Evolutionary conservation across 495 filamentous ascomycete species (phyloP), one percentile per base, ranked within the genome.

Genomic region (Platismatia glauca): DNA sequence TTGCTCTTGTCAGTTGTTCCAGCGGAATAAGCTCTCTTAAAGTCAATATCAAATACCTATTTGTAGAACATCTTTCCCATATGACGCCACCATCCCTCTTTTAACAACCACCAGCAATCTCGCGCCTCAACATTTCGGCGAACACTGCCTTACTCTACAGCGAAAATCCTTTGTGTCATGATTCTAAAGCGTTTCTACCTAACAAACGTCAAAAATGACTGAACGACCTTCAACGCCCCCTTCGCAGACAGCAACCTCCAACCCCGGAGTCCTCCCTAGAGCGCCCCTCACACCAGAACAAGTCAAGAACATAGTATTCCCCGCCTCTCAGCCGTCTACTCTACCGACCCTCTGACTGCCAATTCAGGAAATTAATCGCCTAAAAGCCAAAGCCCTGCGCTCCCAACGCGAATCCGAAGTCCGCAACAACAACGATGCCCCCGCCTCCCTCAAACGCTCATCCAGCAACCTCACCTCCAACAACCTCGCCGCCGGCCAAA

Each of bases 371-470:
- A 81, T 90, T 67, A 93, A 86, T 67, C 88, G 95, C 48, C 85
- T 96, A 50, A 89, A 85, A 79, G 95, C 94, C 38, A 97, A 96
- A 80, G 92, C 91, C 22, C 76, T 92, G 48, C 87, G 89, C 27
- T 84, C 89, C 66, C 83, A 86, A 63, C 80, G 76, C 31, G 84
- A 91, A 64, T 81, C 81, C 20, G 59, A 69, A 63, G 74, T 74
- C 29, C 67, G 70, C 57, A 66, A 67, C 27, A 67, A 67, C 31
- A 46, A 62, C n/a, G 43, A 68, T 12, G 41, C 67, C n/a, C 52
- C 71, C 13, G 9, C 50, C 29, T 53, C 50, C 16, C 27, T 53
- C 27, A 53, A 53, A 33, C 50, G 50, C 27, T 53, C 50, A 4
- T 52, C 70, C 41, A 53, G 72, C 43, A 66, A 61, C 66, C 59